Percentiles rank a stretch among this genome's conserved stretches.
phyloP scores from a whole-genome alignment of 106 monocot genomes.

The Acorus gramineus region DNA sequence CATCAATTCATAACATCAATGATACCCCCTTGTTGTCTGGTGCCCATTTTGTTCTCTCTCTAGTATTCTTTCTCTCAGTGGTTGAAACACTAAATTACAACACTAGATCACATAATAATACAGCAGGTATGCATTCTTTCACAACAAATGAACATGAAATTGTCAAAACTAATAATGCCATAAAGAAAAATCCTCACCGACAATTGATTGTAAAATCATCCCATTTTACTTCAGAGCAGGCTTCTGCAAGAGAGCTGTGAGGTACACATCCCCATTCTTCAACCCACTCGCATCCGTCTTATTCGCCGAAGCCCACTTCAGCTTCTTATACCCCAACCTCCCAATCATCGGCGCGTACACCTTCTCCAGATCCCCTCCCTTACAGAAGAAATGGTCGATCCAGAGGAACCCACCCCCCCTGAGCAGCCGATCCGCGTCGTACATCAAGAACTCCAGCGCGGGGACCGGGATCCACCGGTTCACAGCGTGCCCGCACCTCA shows the following conservation, averaged over 20 bases:
- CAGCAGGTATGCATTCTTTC: too few species aligned
- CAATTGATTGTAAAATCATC: too few species aligned
- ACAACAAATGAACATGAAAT: too few species aligned
- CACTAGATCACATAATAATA: too few species aligned
- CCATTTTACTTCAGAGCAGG: slow-evolving; percentile 4
- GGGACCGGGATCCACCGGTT: slow-evolving; percentile 87
- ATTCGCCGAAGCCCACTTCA: slow-evolving; percentile 81
- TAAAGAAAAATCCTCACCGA: too few species aligned
- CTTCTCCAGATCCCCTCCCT: slow-evolving; percentile 23
- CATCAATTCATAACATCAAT: too few species aligned
- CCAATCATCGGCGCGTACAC: slow-evolving; percentile 42
- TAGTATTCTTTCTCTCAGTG: too few species aligned
- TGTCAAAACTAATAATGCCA: too few species aligned
- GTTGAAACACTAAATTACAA: too few species aligned
- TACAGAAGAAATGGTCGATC: slow-evolving; percentile 92
- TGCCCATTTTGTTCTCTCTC: too few species aligned
- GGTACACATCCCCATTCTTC: slow-evolving; percentile 62
- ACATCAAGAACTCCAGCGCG: slow-evolving; percentile 68
- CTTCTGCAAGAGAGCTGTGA: slow-evolving; percentile 90
- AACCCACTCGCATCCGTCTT: slow-evolving; percentile 49
- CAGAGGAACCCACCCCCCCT: slow-evolving; percentile 63
- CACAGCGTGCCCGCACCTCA: slow-evolving; percentile 81
- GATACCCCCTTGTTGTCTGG: too few species aligned
- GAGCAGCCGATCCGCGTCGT: slow-evolving; percentile 74
- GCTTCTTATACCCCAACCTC: slow-evolving; percentile 52